Base-by-base conservation (phyloP, 148 eudicot genomes). In the Spergularia bocconei region DNA sequence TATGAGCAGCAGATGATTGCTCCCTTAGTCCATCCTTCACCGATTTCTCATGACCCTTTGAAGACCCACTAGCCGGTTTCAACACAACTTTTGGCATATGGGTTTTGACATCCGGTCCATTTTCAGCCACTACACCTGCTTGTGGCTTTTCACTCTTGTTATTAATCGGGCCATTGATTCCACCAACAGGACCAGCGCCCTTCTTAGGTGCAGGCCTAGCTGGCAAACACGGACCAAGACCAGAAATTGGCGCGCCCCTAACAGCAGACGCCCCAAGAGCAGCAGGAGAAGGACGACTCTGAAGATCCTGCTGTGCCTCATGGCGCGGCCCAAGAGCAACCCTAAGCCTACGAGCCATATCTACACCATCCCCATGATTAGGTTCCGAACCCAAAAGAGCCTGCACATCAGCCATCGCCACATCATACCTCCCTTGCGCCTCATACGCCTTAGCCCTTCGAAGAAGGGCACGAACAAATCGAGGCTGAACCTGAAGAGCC, bases 201-300 rank as follows among this genome's bases (percentile, higher is more conserved):
- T 92, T 95, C 89, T 95, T 95, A 11, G 91, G 73, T 55, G 81
- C 87, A 6, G 93, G 92, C 58, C 97, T 83, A 11, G 92, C 90
- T 7, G 97, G 98, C 80, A 95, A 81, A 77, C 96, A 87, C 0
- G 98, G 97, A 0, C 98, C 98, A 65, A 92, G 90, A 5, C 98
- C 98, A 10, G 82, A 81, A 82, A 94, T 76, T 0, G 97, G 93
- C 0, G 93, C 93, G 56, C 93, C 97, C 75, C 93, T 86, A 20
- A 92, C 90, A 16, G 92, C 98, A 75, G 93, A 92, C 41, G 98
- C 97, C 51, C 93, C 98, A 67, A 95, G 92, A 65, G 97, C 93
- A 6, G 96, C 97, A 0, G 98, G 92, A 0, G 97, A 90, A 0
- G 97, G 96, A 50, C 93, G 88, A 77, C 93, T 91, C 74, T 88